Evolutionary conservation across 768 basidiomycete genomes (phyloP).

Genomic region (Rhodotorula paludigena): DNA sequence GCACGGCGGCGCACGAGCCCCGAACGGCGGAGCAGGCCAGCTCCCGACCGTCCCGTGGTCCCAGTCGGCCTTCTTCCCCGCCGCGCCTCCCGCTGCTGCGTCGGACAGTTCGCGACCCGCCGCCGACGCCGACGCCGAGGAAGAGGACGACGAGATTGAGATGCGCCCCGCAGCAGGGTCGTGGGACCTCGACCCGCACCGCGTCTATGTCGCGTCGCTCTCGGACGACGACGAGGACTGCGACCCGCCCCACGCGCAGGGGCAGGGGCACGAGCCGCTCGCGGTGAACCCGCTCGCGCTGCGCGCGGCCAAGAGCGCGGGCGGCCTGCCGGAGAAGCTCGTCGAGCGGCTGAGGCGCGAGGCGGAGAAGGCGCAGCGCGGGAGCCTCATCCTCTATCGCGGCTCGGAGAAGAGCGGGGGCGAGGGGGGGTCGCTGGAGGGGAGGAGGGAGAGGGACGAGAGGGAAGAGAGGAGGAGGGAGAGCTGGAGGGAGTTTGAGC

Average conservation of each 20-base stretch:
- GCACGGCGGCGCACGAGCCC: neutral
- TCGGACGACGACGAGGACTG: constrained; percentile 2
- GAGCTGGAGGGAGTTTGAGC: constrained; percentile 14
- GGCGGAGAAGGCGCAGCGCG: neutral
- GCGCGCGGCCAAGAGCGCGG: neutral
- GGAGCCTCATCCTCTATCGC: constrained; percentile 16
- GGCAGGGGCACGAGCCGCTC: neutral
- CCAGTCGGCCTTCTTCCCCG: constrained; percentile 3
- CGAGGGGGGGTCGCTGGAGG: neutral
- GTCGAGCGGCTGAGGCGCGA: neutral
- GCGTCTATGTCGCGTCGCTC: constrained; percentile 35
- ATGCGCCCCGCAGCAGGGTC: constrained; percentile 7
- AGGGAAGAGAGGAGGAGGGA: neutral
- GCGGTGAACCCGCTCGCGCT: constrained; percentile 7
- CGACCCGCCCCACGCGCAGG: neutral
- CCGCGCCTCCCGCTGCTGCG: neutral
- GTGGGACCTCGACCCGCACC: constrained; percentile 25
- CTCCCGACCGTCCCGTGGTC: constrained; percentile 1
- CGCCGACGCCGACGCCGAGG: neutral
- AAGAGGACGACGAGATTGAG: constrained; percentile 4
- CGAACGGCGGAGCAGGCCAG: neutral
- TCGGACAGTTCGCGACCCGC: too few relatives aligned
- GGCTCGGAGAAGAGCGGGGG: neutral
- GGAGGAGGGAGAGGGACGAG: too few relatives aligned
- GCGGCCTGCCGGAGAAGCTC: neutral